A percentile compares a stretch with the other conserved stretches of the same genome.
Conservation (phyloP, 257 asterid species). For the Fraxinus excelsior region DNA sequence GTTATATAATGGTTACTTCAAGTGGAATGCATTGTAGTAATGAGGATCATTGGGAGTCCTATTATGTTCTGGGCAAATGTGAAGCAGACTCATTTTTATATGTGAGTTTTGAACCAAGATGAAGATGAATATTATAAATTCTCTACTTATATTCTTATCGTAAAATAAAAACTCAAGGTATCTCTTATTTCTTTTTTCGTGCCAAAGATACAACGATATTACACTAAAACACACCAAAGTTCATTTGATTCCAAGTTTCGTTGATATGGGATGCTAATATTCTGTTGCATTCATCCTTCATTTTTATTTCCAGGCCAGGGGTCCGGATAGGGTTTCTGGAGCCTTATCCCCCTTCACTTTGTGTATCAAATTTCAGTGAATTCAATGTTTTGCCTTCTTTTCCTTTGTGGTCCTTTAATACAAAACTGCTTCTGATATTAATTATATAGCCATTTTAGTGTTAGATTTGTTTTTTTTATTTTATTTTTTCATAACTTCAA, state of each 20-base stretch:
- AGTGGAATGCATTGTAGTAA: background rate
- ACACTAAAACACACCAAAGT: background rate
- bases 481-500: background rate
- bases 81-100: background rate
- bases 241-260: background rate
- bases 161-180: background rate
- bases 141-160: no score
- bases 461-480: background rate
- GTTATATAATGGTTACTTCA: background rate
- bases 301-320: background rate
- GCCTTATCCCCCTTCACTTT: background rate
- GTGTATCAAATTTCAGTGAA: background rate
- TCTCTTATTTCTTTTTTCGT: background rate
- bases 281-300: background rate
- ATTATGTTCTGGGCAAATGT: background rate
- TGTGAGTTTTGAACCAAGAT: no score
- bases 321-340: background rate
- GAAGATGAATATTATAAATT: no score
- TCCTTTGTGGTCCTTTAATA: background rate
- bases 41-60: background rate
- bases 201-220: background rate
- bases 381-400: background rate
- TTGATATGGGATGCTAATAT: background rate
- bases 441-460: constrained; percentile 1
- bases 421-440: background rate